Evolutionary conservation across 2,329 filamentous ascomycete species (phyloP).

Genomic region (Neocatenulostroma microsporum): DNA sequence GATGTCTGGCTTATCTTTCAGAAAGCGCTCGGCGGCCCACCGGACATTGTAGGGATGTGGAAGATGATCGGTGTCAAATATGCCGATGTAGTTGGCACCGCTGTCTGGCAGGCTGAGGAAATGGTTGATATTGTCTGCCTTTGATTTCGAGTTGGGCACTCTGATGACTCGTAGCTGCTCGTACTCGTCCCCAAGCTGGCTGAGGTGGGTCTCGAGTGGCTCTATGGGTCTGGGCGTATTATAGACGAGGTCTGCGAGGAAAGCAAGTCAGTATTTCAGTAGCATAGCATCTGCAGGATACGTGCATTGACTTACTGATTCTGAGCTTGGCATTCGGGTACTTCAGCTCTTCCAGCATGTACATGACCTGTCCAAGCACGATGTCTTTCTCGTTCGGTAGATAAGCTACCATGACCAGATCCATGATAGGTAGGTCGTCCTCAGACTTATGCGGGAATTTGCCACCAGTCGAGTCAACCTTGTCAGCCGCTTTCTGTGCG

Average conservation of each 20-base stretch:
- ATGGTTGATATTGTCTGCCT: slow-evolving; percentile 45
- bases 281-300: too few relatives aligned
- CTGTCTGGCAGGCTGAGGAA: slow-evolving; percentile 37
- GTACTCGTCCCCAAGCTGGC: slow-evolving; percentile 31
- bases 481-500: slow-evolving; percentile 21
- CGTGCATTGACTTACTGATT: slow-evolving; percentile 27
- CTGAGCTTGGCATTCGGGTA: slow-evolving; percentile 42
- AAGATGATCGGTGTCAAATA: slow-evolving; percentile 46
- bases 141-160: slow-evolving; percentile 42
- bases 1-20: slow-evolving; percentile 27
- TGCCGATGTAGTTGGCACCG: slow-evolving; percentile 40
- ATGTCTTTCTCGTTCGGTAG: slow-evolving; percentile 40
- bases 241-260: slow-evolving; percentile 32
- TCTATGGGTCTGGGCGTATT: slow-evolving; percentile 43
- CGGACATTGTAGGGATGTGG: slow-evolving; percentile 43
- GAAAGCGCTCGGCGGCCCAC: slow-evolving; percentile 44
- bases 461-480: slow-evolving; percentile 19
- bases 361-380: slow-evolving; percentile 25
- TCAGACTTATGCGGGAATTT: slow-evolving; percentile 17
- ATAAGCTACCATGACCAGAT: slow-evolving; percentile 44
- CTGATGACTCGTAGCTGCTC: slow-evolving; percentile 40
- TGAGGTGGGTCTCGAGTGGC: slow-evolving; percentile 38
- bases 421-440: slow-evolving; percentile 32
- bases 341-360: slow-evolving; percentile 40
- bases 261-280: too few relatives aligned